phyloP scores from a whole-genome alignment of 192 early-diverging fungal genomes.

The Dispira simplex region DNA sequence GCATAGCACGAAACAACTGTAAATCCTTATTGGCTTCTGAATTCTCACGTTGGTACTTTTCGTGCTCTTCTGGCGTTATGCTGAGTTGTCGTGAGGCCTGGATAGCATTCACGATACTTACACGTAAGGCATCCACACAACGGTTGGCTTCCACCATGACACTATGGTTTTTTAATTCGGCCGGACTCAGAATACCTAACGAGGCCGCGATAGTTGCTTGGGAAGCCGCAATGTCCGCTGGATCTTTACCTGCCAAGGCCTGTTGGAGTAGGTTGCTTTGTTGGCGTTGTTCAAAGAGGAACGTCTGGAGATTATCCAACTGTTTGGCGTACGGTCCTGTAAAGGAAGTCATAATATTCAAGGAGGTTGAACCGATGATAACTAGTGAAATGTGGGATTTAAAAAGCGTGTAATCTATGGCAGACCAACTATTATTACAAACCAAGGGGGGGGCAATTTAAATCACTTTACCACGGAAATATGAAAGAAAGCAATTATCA shows the following conservation, averaged over 20 bases:
- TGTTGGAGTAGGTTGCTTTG: not conserved
- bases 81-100: not conserved
- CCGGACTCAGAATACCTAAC: not conserved
- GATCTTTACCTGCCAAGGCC: no score
- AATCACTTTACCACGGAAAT: no score
- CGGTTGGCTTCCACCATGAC: slow-evolving; percentile 5
- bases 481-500: no score
- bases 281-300: slow-evolving; percentile 4
- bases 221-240: no score
- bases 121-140: not conserved
- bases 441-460: no score
- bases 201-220: no score
- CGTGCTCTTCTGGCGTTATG: slow-evolving; percentile 3
- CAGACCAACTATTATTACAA: no score
- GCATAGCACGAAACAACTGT: slow-evolving; percentile 3
- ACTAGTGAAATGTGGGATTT: no score
- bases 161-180: not conserved
- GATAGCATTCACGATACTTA: not conserved
- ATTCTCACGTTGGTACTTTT: not conserved
- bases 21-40: slow-evolving; percentile 8
- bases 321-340: slow-evolving; percentile 5
- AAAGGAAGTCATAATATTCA: not conserved
- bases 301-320: slow-evolving; percentile 1
- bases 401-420: no score
- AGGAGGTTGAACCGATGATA: no score